Evolutionary conservation across 1,139 yeast species (phyloP).

Genomic region (Kodamaea fungicola): DNA sequence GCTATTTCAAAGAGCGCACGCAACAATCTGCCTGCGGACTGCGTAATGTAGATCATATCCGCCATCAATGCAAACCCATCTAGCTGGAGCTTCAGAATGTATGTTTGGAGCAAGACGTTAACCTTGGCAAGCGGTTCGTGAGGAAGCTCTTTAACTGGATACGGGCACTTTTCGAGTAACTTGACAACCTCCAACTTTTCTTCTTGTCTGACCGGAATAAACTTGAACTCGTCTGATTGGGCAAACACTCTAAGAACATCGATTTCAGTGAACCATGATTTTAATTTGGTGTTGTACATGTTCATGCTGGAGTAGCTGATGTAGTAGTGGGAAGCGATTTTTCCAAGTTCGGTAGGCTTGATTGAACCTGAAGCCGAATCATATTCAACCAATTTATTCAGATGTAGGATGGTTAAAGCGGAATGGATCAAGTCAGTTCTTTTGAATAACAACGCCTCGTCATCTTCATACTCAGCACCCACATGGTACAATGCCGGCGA

Average conservation of each 20-base stretch:
- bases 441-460: constrained; percentile 45
- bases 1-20: constrained; percentile 85
- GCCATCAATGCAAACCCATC: constrained; percentile 91
- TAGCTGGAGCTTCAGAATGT: constrained; percentile 67
- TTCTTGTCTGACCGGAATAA: constrained; percentile 81
- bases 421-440: constrained; percentile 72
- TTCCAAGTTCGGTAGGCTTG: constrained; percentile 71
- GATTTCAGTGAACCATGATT: constrained; percentile 63
- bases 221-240: constrained; percentile 78
- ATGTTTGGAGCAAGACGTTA: constrained; percentile 77
- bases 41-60: constrained; percentile 91
- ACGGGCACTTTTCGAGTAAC: constrained; percentile 72
- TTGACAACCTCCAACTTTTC: constrained; percentile 76
- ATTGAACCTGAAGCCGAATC: constrained; percentile 44
- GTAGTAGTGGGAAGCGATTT: constrained; percentile 84
- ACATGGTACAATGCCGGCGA: constrained; percentile 76
- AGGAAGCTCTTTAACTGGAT: constrained; percentile 74
- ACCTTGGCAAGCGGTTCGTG: constrained; percentile 78
- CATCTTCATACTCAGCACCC: constrained; percentile 61
- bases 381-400: constrained; percentile 58
- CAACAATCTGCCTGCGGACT: constrained; percentile 85
- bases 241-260: constrained; percentile 79
- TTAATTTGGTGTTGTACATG: constrained; percentile 57
- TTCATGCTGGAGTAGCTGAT: constrained; percentile 70
- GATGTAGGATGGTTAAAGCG: constrained; percentile 58